These are phyloP conservation scores for Termitomyces sp. DNA, from an alignment of 768 basidiomycete species.

Conservation along the genomic window DNA sequence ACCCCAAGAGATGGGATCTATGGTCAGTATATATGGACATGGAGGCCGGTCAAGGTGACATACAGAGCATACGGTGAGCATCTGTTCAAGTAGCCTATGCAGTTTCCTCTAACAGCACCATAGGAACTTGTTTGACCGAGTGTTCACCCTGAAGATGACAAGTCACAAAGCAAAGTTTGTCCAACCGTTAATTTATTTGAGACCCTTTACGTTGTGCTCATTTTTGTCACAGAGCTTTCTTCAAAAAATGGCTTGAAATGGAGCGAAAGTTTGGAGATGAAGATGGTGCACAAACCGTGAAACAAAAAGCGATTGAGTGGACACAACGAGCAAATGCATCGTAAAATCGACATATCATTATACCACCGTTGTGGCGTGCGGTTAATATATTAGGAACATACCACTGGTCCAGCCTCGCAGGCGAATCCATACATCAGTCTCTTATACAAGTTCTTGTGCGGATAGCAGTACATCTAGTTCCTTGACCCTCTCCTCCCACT, in stretches of 20 bases:
- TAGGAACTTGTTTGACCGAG: conserved; percentile 84
- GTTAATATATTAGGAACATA: neutral
- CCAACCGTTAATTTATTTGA: neutral
- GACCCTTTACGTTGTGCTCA: conserved; percentile 1
- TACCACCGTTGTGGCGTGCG: neutral
- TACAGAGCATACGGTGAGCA: conserved; percentile 69
- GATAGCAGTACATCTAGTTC: conserved; percentile 58
- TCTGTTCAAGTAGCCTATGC: neutral
- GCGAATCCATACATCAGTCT: neutral
- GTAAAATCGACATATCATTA: conserved; percentile 7
- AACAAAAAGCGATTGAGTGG: conserved; percentile 90
- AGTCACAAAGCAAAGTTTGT: conserved; percentile 93
- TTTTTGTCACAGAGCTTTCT: conserved; percentile 60
- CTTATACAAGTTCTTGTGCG: conserved; percentile 29
- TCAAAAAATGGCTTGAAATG: conserved; percentile 95
- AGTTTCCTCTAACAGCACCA: neutral
- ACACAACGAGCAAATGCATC: conserved; percentile 56
- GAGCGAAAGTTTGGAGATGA: conserved; percentile 87
- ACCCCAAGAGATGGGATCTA: conserved; percentile 91
- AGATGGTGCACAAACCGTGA: conserved; percentile 73
- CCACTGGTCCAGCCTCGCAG: neutral
- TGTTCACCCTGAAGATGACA: conserved; percentile 82
- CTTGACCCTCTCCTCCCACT: conserved; percentile 66
- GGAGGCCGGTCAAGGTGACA: conserved; percentile 77
- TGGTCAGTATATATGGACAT: conserved; percentile 98